These are phyloP conservation scores for Acacia acuminata DNA, from an alignment of 306 rosid genomes.

Conservation along the genomic window DNA sequence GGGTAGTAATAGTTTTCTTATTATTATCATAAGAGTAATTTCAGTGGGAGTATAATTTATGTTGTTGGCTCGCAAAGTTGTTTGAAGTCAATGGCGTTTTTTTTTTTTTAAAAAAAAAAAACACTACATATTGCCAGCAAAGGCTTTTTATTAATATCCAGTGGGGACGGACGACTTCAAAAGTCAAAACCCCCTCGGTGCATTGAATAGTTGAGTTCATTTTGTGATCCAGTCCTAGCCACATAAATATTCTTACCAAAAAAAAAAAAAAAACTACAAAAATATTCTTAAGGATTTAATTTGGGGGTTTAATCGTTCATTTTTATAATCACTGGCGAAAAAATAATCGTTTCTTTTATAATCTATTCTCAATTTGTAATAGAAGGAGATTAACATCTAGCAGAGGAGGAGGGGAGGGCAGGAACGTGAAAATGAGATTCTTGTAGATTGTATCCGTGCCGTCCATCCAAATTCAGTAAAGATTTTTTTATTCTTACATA, in stretches of 20 bases:
- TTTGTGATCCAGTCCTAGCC: not conserved
- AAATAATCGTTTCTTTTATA: no score
- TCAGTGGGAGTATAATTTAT: not conserved
- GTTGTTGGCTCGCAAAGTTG: not conserved
- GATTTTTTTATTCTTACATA: no score
- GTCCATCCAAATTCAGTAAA: not conserved
- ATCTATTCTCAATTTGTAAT: not conserved
- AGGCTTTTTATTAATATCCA: not conserved
- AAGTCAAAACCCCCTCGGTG: not conserved
- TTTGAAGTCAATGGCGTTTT: not conserved
- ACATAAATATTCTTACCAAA: no score
- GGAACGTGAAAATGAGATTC: no score
- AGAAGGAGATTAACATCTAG: not conserved
- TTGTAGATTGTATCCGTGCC: not conserved
- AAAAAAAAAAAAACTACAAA: no score
- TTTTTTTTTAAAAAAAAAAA: no score
- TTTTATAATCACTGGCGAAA: no score
- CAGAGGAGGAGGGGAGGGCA: no score
- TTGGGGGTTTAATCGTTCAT: no score
- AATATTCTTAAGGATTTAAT: no score
- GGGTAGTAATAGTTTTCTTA: no score
- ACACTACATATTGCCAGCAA: not conserved
- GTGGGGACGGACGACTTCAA: not conserved
- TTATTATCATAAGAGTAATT: not conserved
- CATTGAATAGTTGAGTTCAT: not conserved